Conservation (phyloP, 352 stramenopile species). For the Lagenidium giganteum region DNA sequence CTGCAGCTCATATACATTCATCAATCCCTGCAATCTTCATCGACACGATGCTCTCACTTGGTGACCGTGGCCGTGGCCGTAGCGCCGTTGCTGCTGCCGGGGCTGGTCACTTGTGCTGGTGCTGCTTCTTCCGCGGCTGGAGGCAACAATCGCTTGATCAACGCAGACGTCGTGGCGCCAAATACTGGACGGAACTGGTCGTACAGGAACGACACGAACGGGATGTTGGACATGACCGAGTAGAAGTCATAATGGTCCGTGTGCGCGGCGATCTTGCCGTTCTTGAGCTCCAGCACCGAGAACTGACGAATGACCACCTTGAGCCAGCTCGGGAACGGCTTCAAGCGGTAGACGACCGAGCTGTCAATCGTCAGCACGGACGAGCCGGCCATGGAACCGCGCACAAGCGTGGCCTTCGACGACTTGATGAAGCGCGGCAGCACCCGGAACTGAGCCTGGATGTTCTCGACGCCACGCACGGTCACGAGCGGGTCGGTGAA, state of each 20-base stretch:
- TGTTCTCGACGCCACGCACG: conserved; percentile 70
- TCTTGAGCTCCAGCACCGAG: conserved; percentile 79
- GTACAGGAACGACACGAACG: conserved; percentile 78
- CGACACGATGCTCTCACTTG: not conserved
- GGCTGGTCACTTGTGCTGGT: conserved; percentile 7
- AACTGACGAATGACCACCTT: conserved; percentile 74
- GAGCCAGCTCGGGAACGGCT: conserved; percentile 69
- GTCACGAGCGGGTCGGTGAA: conserved; percentile 80
- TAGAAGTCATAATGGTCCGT: conserved; percentile 85
- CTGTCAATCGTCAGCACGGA: conserved; percentile 80
- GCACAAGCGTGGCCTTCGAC: conserved; percentile 74
- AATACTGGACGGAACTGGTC: conserved; percentile 72
- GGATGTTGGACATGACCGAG: conserved; percentile 74
- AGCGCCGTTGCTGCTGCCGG: conserved; percentile 6
- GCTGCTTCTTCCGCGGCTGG: conserved; percentile 4
- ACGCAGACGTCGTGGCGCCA: conserved; percentile 49
- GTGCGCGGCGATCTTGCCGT: conserved; percentile 70
- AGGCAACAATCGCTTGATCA: conserved; percentile 60
- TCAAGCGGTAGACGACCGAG: conserved; percentile 67
- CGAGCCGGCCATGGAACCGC: conserved; percentile 75
- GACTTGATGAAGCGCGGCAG: conserved; percentile 74
- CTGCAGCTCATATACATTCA: not conserved
- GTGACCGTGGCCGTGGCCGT: conserved; percentile 6
- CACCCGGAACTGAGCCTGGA: conserved; percentile 80
- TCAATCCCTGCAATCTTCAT: conserved; percentile 1